phyloP scores from a whole-genome alignment of 148 eudicot genomes.

The Salicornia ramosissima region DNA sequence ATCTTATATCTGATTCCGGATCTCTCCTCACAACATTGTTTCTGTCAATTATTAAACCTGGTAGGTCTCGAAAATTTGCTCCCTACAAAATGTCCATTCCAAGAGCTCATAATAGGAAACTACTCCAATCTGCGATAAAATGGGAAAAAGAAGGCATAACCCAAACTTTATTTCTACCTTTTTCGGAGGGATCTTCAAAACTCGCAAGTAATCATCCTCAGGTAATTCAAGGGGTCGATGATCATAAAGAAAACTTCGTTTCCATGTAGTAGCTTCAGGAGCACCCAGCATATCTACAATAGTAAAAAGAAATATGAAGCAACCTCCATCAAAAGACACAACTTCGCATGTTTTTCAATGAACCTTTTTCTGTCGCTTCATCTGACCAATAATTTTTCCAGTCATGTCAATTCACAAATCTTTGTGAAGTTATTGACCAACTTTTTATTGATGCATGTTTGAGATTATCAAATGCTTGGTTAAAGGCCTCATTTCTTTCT shows the following conservation, averaged over 20 bases:
- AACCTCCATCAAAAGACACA: neutral
- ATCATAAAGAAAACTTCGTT: conserved; percentile 35
- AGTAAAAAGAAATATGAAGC: neutral
- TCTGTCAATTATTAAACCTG: conserved; percentile 42
- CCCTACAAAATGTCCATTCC: conserved; percentile 34
- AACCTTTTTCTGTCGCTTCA: neutral
- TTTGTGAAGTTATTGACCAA: neutral
- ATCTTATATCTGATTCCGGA: conserved; percentile 24
- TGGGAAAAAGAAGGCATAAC: neutral
- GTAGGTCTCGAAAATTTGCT: conserved; percentile 56
- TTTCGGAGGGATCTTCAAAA: conserved; percentile 39
- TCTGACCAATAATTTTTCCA: neutral
- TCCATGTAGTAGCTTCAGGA: conserved; percentile 3
- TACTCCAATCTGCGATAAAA: neutral
- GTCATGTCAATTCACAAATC: neutral
- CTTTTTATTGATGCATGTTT: neutral
- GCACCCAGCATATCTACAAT: conserved; percentile 38
- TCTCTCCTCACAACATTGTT: conserved; percentile 46
- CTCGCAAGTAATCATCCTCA: conserved; percentile 49
- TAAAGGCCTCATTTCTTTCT: neutral
- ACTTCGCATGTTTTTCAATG: neutral
- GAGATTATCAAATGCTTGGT: neutral
- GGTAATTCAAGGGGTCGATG: conserved; percentile 39
- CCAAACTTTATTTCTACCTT: conserved; percentile 29
- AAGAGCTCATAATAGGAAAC: conserved; percentile 4